A percentile compares a stretch with the other conserved stretches of the same genome.
Evolutionary conservation across 2,329 filamentous ascomycete species (phyloP).

Genomic region (Curvularia lunata): DNA sequence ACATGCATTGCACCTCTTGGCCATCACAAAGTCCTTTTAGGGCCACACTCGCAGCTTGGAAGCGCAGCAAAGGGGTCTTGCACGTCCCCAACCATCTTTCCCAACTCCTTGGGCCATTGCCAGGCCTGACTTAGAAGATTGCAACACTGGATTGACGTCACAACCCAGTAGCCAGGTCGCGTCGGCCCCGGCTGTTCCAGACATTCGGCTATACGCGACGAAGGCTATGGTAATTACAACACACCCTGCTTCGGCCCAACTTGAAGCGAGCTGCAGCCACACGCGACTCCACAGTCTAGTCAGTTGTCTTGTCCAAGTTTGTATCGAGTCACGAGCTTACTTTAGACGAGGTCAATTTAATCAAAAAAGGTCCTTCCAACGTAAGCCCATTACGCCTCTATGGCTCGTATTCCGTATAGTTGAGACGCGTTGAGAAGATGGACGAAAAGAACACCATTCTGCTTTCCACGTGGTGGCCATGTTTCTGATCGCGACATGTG

Average conservation of each 20-base stretch:
- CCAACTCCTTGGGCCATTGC: not conserved
- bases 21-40: not conserved
- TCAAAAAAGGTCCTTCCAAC: not conserved
- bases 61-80: not conserved
- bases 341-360: not conserved
- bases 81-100: not conserved
- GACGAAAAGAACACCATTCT: too few relatives aligned
- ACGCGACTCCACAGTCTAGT: not conserved
- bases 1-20: constrained; percentile 8
- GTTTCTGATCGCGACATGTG: not conserved
- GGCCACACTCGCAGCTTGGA: not conserved
- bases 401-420: not conserved
- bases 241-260: not conserved
- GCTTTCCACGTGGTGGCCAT: not conserved
- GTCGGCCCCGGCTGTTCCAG: not conserved
- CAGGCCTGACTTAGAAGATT: not conserved
- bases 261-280: not conserved
- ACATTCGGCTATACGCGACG: not conserved
- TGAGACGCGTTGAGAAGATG: not conserved
- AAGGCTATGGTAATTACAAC: not conserved
- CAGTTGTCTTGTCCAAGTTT: not conserved
- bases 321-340: not conserved
- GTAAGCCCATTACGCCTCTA: not conserved
- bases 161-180: not conserved
- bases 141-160: not conserved